phyloP scores from a whole-genome alignment of 2,329 filamentous ascomycete species.

The Drechslerella coelobrocha region DNA sequence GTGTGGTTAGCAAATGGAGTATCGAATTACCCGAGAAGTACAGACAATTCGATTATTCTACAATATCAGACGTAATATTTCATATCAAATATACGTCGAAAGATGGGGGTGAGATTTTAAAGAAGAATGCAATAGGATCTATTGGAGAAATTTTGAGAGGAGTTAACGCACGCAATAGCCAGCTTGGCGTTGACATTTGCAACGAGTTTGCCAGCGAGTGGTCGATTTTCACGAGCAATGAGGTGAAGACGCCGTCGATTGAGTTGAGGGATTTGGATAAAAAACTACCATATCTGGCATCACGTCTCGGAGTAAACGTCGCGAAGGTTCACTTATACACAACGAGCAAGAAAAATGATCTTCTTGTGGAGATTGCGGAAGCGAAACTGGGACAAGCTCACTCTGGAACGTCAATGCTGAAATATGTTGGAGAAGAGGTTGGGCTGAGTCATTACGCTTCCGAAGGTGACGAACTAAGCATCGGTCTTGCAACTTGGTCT shows the following conservation, averaged over 20 bases:
- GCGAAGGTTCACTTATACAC: slow-evolving; percentile 3
- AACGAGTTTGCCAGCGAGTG: slow-evolving; percentile 1
- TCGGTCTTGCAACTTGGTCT: not conserved
- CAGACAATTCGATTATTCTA: slow-evolving; percentile 57
- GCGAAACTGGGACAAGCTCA: not conserved
- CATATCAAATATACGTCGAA: slow-evolving; percentile 57
- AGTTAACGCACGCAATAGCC: not conserved
- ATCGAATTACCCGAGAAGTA: slow-evolving; percentile 54
- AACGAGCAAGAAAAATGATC: not conserved
- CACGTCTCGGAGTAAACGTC: not conserved
- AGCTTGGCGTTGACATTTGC: not conserved
- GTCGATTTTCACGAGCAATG: not conserved
- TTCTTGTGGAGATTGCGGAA: slow-evolving; percentile 1
- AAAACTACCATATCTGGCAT: not conserved
- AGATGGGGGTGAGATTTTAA: slow-evolving; percentile 53
- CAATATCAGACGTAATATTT: slow-evolving; percentile 58
- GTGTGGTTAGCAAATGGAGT: slow-evolving; percentile 56
- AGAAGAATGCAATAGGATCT: slow-evolving; percentile 1
- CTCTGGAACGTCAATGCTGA: not conserved
- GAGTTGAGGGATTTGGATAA: not conserved
- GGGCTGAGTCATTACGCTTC: slow-evolving; percentile 1
- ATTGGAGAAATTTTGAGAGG: slow-evolving; percentile 1
- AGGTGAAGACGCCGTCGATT: not conserved
- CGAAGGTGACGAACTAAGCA: not conserved
- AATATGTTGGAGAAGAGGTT: not conserved